Conservation (phyloP, 805 yeast genomes). For the Tetrapisispora phaffii region DNA sequence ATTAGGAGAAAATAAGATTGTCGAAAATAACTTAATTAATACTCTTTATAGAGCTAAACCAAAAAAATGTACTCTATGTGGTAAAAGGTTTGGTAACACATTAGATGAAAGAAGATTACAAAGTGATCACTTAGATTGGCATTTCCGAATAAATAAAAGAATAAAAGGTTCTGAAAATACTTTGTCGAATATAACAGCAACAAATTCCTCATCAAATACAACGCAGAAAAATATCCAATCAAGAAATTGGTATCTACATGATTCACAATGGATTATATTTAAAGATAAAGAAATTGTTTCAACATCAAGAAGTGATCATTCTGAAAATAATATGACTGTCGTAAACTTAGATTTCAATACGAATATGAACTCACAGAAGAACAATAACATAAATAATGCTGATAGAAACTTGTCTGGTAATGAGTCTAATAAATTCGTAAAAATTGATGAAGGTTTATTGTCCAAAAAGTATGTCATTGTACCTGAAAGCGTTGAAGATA, state of each 20-base stretch:
- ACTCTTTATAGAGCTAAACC: conserved; percentile 37
- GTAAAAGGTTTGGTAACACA: conserved; percentile 67
- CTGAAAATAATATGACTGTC: conserved; percentile 4
- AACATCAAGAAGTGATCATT: conserved; percentile 9
- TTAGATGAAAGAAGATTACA: conserved; percentile 43
- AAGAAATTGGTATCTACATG: conserved; percentile 73
- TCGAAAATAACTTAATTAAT: conserved; percentile 24
- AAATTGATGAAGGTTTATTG: conserved; percentile 27
- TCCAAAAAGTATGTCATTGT: conserved; percentile 47
- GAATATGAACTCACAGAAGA: conserved; percentile 1
- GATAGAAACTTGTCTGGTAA: not conserved
- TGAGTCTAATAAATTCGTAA: conserved; percentile 8
- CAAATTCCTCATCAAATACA: conserved; percentile 5
- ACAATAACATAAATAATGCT: not conserved
- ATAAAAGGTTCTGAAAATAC: conserved; percentile 35
- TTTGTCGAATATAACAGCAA: conserved; percentile 5
- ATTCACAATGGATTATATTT: conserved; percentile 61
- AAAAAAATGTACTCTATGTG: conserved; percentile 81
- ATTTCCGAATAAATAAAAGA: conserved; percentile 80
- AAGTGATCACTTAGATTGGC: conserved; percentile 86
- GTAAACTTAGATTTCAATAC: not conserved
- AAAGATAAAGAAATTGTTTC: conserved; percentile 57
- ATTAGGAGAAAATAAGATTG: conserved; percentile 18
- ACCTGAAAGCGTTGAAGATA: conserved; percentile 54
- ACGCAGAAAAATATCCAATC: conserved; percentile 45